Evolutionary conservation across 768 basidiomycete species (phyloP), one percentile per base, ranked within the genome.

Genomic region (Daedaleopsis sinensis): DNA sequence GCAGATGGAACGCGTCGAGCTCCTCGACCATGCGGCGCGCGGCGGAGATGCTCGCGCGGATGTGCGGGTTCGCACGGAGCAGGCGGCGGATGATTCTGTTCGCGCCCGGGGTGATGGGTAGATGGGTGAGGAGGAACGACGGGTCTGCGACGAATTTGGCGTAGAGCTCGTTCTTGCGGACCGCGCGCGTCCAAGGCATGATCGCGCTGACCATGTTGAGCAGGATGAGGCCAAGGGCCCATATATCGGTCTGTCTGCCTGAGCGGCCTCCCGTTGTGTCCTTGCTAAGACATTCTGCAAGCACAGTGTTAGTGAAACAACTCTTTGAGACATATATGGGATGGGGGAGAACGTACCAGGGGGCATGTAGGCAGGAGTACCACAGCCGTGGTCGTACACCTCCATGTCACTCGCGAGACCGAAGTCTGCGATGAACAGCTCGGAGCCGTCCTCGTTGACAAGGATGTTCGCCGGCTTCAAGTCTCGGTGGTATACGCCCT

Each of bases 141-240:
- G 89, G 86, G 75, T 98, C 95, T 23, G 84, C 75, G 61, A 89
- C 72, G 76, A 80, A 94, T 13, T 85, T 82, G 12, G 78, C 69
- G 76, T 88, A 94, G 59, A 84, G 87, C 54, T 85, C 82, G 74
- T 93, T 90, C 78, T 0, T 74, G 69, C 76, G 53, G n/a, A 5
- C 86, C 2, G 96, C 94, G 43, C 91, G 87, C 71, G 89, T 89
- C 96, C 96, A 98, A 7, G 96, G 96, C 69, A 96, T 96, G 35
- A 94, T 84, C 3, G 93, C 93, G 24, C 93, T 96, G 21, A 91
- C 84, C 37, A 98, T 84, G 73, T 98, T 98, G 71, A 96, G 84
- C 44, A 98, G 87, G 64, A 98, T 92, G 67, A 98, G 90, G 24
- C 94, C 96, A 43, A 98, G 79, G 2, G 95, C 92, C 96, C 96